Evolutionary conservation across 2,329 filamentous ascomycete genomes (phyloP), one percentile per base, ranked within the genome.

Genomic region (Fusarium redolens): DNA sequence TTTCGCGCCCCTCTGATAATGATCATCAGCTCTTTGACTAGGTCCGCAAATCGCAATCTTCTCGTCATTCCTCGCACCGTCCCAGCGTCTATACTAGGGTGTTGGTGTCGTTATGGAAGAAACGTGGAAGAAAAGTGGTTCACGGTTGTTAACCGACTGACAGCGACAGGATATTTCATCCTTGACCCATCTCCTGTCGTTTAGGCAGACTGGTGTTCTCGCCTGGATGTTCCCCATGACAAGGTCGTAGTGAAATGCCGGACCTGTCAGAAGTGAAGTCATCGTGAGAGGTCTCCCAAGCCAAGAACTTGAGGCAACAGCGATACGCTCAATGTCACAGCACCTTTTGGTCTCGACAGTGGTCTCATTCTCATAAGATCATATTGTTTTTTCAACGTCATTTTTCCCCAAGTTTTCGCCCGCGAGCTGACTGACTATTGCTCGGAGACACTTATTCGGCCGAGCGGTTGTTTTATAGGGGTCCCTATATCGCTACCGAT

Each of bases 61-160:
- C 68, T 68, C 52, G 56, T 65, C 74, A 77, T 78, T 77, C 63
- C 57, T 72, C 62, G 50, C 56, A 63, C 70, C 44, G 54, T 47
- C 55, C 30, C 50, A 58, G 48, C 48, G 35, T 38, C 38, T 44
- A 30, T 38, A 51, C 64, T 56, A 57, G 68, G 55, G 55, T 58
- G 22, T 37, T 22, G 37, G 31, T 59, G 44, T 65, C 40, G 28
- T 25, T 59, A 43, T 37, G 51, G 54, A 45, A 51, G 37, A 71
- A 71, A 67, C 63, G 57, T 72, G 65, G 68, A 61, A 74, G 66
- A 74, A 74, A 74, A 74, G 71, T 74, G 71, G 71, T 51, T 56
- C 68, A 60, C 60, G 57, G 68, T 69, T 69, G 68, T 71, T 71
- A 72, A 60, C 71, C 71, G 71, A 74, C 45, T 56, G 33, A 12